Evolutionary conservation across 1,284 basidiomycete species (phyloP).

Genomic region (Acaromyces ingoldii): DNA sequence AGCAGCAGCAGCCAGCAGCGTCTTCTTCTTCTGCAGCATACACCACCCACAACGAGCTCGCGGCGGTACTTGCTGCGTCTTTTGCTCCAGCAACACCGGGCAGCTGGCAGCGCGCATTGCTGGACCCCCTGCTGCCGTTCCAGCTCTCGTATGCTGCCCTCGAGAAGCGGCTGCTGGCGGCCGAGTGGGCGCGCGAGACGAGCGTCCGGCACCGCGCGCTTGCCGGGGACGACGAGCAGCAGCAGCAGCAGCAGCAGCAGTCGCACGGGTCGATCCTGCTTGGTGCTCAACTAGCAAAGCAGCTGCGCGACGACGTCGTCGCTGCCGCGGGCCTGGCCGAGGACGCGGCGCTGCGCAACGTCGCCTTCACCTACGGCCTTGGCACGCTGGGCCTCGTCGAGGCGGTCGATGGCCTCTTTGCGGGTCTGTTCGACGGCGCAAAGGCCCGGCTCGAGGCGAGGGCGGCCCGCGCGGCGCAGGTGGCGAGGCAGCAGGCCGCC

Average conservation of each 20-base stretch:
- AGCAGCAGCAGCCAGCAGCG: too few relatives aligned
- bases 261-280: background rate
- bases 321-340: background rate
- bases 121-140: background rate
- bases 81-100: too few relatives aligned
- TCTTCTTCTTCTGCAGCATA: too few relatives aligned
- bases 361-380: background rate
- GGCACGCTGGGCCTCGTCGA: background rate
- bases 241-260: too few relatives aligned
- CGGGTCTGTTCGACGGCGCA: background rate
- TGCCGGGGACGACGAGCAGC: too few relatives aligned
- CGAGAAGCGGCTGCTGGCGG: background rate
- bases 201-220: background rate
- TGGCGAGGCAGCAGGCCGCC: background rate
- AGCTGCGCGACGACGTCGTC: background rate
- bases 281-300: background rate
- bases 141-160: slow-evolving; percentile 2
- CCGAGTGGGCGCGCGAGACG: background rate
- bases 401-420: background rate
- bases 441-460: background rate
- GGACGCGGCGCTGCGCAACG: background rate
- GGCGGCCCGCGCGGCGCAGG: background rate
- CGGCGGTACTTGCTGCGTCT: too few relatives aligned
- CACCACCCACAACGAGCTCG: too few relatives aligned
- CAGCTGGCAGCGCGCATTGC: slow-evolving; percentile 3